Conservation (phyloP, 228 moss, liverwort and hornwort genomes). For the Sphagnum fallax region DNA sequence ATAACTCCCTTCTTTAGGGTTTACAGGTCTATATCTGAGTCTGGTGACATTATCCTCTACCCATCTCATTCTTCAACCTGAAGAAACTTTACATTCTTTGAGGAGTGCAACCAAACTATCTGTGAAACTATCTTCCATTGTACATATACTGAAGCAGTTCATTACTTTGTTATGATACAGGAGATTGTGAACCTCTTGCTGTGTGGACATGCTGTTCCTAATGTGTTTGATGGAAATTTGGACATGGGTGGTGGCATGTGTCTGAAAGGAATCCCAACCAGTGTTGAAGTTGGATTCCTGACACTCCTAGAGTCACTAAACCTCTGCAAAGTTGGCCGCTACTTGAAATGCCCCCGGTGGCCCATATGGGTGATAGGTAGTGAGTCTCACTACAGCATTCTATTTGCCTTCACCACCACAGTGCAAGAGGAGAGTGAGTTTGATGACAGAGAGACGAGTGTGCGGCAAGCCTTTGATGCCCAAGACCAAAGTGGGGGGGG, state of each 20-base stretch:
- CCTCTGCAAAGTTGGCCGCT: constrained; percentile 51
- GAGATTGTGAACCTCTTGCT: constrained; percentile 50
- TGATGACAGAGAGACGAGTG: constrained; percentile 34
- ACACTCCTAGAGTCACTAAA: constrained; percentile 46
- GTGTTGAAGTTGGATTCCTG: constrained; percentile 53
- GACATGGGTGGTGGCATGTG: constrained; percentile 46
- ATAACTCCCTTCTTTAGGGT: too few species aligned
- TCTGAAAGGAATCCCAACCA: constrained; percentile 36
- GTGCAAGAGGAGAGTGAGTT: constrained; percentile 51
- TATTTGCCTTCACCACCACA: constrained; percentile 38
- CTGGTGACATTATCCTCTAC: not conserved
- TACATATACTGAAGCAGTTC: not conserved
- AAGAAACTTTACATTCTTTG: too few species aligned
- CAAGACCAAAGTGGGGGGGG: constrained; percentile 54
- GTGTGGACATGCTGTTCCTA: constrained; percentile 47
- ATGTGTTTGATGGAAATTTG: constrained; percentile 56
- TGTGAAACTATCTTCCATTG: too few species aligned
- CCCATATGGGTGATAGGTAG: constrained; percentile 59
- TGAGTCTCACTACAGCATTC: constrained; percentile 50
- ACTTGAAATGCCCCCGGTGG: constrained; percentile 46
- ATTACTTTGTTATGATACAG: constrained; percentile 20
- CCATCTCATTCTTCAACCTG: too few species aligned
- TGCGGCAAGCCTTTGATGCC: constrained; percentile 47
- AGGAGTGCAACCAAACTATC: too few species aligned
- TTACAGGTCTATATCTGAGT: not conserved